Conservation (phyloP, 148 eudicot species). For the Polygonum maritimum region DNA sequence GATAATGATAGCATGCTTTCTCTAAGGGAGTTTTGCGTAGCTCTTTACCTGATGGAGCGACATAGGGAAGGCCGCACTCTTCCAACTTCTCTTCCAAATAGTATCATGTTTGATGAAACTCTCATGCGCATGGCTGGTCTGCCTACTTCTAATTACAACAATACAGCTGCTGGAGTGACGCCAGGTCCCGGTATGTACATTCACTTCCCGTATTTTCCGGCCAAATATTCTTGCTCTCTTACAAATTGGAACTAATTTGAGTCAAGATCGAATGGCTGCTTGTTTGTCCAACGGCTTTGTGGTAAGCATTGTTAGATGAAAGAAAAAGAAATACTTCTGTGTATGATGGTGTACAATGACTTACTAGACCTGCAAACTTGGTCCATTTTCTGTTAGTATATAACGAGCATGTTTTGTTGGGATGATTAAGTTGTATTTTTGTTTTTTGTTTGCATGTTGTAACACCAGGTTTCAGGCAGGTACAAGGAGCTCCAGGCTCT, state of each 20-base stretch:
- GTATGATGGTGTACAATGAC: not conserved
- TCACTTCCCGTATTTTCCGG: not conserved
- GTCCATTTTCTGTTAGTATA: not conserved
- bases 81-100: conserved; percentile 77
- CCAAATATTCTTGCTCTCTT: not conserved
- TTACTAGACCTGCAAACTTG: not conserved
- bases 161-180: conserved; percentile 56
- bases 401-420: not conserved
- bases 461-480: conserved; percentile 56
- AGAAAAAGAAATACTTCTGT: not conserved
- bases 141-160: conserved; percentile 52
- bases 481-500: conserved; percentile 47
- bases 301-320: not conserved
- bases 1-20: conserved; percentile 98
- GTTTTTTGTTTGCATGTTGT: conserved; percentile 3
- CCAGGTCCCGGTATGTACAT: conserved; percentile 46
- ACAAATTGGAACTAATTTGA: not conserved
- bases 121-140: conserved; percentile 76
- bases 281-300: not conserved
- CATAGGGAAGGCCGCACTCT: conserved; percentile 86
- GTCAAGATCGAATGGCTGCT: not conserved
- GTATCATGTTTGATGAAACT: conserved; percentile 75
- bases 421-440: conserved; percentile 1
- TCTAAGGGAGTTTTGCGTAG: conserved; percentile 85
- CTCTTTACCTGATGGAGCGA: conserved; percentile 92